Base-by-base conservation (phyloP, 2,329 filamentous ascomycete species). In the Ophiostoma novo-ulmi region DNA sequence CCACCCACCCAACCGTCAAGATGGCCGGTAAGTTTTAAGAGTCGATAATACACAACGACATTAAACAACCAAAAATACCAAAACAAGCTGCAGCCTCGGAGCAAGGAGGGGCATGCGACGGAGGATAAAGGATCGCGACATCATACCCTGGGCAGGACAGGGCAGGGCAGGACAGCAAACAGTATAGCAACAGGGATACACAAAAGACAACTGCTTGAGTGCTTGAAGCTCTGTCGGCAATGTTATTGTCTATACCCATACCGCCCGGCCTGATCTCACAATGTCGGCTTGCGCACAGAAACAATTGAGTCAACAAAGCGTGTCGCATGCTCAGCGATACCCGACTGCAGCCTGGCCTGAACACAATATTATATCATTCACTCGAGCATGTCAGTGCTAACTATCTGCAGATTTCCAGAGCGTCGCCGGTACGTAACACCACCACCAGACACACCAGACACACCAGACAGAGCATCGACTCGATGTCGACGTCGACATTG, bases 391-490 rank as follows among this genome's bases (percentile, higher is more conserved):
- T 20, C 61, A 64, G 31, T 70, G 64, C 68, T 70, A 48, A 68
- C 61, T 22, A 22, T 20, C 26, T 36, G 13, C 58, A 71, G 72
- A 71, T 55, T 73, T 70, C 69, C 68, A 72, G 63, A 17, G 38
- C 17, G 70, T 74, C 35, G 72, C 73, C n/a, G 58, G 73, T 74
- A 58, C 41, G 73, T 72, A 35, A 36, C 35, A 61, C 61, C 17
- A 20, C 17, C 58, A 35, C 31, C 31, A 31, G 31, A 31, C 31
- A 31, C 58, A 35, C 31, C 31, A 31, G 31, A 31, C 31, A 31
- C 31, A 4, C 31, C 2, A 31, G 2, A 31, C 31, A 31, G 31
- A 17, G 31, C 36, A 1, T 7, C 58, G 31, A 11, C 61, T 17
- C 17, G 14, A 17, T 5, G 17, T 7, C 20, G 14, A 11, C 61